phyloP scores from a whole-genome alignment of 441 rosid species.

The Gossypium laxum region DNA sequence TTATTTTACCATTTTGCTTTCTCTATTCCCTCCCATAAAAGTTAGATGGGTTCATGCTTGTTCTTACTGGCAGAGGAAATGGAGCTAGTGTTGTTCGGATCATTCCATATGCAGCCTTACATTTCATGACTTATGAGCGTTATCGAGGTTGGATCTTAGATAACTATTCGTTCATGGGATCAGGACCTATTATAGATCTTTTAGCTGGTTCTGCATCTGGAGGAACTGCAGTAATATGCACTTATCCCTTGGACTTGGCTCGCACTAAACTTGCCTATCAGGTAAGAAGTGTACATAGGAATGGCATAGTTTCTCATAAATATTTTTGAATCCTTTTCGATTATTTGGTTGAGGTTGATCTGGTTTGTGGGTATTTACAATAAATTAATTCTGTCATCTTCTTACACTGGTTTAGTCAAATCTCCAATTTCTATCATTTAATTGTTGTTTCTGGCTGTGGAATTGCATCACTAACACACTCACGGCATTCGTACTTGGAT shows the following conservation, averaged over 20 bases:
- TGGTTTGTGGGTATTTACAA: background rate
- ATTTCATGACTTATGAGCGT: conserved; percentile 90
- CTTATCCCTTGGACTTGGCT: conserved; percentile 89
- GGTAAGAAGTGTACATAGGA: conserved; percentile 29
- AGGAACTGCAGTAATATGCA: conserved; percentile 91
- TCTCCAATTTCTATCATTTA: background rate
- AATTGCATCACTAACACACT: background rate
- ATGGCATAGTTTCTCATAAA: background rate
- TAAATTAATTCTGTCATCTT: background rate
- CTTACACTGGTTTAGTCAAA: background rate
- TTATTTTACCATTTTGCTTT: conserved; percentile 7
- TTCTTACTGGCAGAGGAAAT: conserved; percentile 52
- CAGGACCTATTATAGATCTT: conserved; percentile 82
- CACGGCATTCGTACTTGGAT: background rate
- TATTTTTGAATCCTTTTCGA: conserved; percentile 11
- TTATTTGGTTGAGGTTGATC: background rate
- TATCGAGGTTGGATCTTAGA: conserved; percentile 79
- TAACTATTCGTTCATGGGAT: conserved; percentile 52
- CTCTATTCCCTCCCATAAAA: background rate
- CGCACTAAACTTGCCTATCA: conserved; percentile 95
- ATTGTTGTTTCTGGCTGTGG: background rate
- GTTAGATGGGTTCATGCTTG: conserved; percentile 15
- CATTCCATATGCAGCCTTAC: conserved; percentile 90
- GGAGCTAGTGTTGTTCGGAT: conserved; percentile 91
- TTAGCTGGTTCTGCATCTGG: conserved; percentile 92